Evolutionary conservation across 768 basidiomycete genomes (phyloP).

Genomic region (Harrya chromipes): DNA sequence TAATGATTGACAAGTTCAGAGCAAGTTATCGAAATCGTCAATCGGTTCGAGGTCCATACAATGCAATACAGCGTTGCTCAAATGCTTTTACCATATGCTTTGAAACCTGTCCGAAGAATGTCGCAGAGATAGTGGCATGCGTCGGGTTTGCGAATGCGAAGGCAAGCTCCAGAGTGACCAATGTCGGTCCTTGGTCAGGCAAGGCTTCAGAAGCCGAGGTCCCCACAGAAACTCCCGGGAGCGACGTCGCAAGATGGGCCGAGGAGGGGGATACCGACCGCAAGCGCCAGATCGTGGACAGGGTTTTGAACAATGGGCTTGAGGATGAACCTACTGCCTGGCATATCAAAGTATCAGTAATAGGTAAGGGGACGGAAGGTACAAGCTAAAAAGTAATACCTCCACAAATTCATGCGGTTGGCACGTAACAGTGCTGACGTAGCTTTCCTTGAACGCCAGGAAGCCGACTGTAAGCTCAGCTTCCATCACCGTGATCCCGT

Average conservation of each 20-base stretch:
- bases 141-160: slow-evolving; percentile 88
- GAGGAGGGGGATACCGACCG: slow-evolving; percentile 49
- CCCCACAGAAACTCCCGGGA: slow-evolving; percentile 1
- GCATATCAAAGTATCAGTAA: slow-evolving; percentile 10
- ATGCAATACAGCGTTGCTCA: slow-evolving; percentile 71
- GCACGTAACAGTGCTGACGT: slow-evolving; percentile 81
- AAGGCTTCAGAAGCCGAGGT: background rate
- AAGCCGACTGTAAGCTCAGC: slow-evolving; percentile 90
- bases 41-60: slow-evolving; percentile 55
- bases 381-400: slow-evolving; percentile 33
- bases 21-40: slow-evolving; percentile 8
- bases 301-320: slow-evolving; percentile 69
- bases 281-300: slow-evolving; percentile 74
- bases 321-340: slow-evolving; percentile 72
- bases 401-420: slow-evolving; percentile 74
- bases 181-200: slow-evolving; percentile 49
- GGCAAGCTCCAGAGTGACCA: slow-evolving; percentile 79
- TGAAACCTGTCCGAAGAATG: slow-evolving; percentile 86
- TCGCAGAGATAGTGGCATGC: slow-evolving; percentile 76
- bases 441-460: slow-evolving; percentile 82
- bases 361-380: background rate
- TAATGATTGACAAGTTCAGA: no score
- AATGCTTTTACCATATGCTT: slow-evolving; percentile 91
- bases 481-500: slow-evolving; percentile 53
- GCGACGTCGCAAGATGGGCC: slow-evolving; percentile 33